Conservation (phyloP, 1,284 basidiomycete species). For the Leccinum solheimii region DNA sequence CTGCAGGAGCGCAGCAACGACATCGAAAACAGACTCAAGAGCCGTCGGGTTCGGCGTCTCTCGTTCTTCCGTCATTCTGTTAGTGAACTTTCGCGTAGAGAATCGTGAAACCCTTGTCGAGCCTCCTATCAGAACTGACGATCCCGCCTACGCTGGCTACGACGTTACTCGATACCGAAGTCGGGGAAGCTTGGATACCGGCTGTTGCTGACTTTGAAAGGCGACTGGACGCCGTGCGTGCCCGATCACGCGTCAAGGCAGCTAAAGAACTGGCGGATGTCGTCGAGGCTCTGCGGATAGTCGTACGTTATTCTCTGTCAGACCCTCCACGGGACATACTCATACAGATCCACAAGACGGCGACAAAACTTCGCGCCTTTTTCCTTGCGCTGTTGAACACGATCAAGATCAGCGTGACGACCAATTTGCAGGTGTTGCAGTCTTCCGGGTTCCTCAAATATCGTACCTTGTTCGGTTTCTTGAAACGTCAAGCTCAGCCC, state of each 20-base stretch:
- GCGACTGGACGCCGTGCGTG: slow-evolving; percentile 66
- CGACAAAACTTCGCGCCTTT: slow-evolving; percentile 86
- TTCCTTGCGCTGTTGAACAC: slow-evolving; percentile 83
- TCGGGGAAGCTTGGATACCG: slow-evolving; percentile 82
- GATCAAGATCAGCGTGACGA: slow-evolving; percentile 81
- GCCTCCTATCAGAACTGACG: slow-evolving; percentile 77
- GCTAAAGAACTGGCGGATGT: slow-evolving; percentile 82
- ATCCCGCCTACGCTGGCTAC: slow-evolving; percentile 81
- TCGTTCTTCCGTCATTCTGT: slow-evolving; percentile 1
- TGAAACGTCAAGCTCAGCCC: slow-evolving; percentile 78
- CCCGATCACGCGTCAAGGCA: slow-evolving; percentile 79
- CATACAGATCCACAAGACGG: slow-evolving; percentile 54
- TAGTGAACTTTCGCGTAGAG: slow-evolving; percentile 48
- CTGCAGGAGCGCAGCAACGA: slow-evolving; percentile 87
- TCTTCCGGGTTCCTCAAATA: slow-evolving; percentile 87
- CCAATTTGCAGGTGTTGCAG: slow-evolving; percentile 93
- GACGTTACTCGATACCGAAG: slow-evolving; percentile 80
- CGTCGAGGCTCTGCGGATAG: slow-evolving; percentile 82
- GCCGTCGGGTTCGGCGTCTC: slow-evolving; percentile 63
- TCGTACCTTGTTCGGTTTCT: slow-evolving; percentile 80
- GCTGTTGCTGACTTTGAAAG: slow-evolving; percentile 80
- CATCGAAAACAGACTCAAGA: slow-evolving; percentile 85
- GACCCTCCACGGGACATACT: neutral
- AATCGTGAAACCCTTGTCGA: slow-evolving; percentile 86
- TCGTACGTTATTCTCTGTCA: slow-evolving; percentile 49